phyloP scores from a whole-genome alignment of 139 green algal genomes.

The Dunaliella primolecta region DNA sequence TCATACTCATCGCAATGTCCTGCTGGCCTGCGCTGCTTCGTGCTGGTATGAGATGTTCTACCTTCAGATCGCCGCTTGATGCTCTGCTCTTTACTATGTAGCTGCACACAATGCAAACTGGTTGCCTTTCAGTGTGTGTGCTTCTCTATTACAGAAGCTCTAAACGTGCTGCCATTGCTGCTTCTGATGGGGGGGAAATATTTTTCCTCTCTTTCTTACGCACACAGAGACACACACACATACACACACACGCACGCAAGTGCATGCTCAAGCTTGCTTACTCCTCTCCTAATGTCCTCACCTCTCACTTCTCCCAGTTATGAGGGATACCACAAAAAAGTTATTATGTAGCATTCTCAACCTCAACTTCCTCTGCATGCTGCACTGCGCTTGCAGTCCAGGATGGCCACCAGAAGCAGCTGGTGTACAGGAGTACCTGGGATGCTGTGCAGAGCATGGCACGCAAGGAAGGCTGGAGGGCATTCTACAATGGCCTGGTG shows the following conservation, averaged over 20 bases:
- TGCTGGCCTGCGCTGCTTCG: no score
- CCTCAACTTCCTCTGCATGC: background rate
- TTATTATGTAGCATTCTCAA: background rate
- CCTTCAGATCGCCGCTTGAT: no score
- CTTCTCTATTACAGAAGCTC: background rate
- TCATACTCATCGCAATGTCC: no score
- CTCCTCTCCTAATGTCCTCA: background rate
- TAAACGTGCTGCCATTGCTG: background rate
- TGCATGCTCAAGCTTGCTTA: background rate
- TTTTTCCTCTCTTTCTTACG: background rate
- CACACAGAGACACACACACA: no score
- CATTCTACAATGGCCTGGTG: slow-evolving; percentile 74
- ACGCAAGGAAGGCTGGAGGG: slow-evolving; percentile 60
- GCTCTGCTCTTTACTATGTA: no score
- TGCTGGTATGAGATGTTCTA: no score
- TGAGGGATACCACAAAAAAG: background rate
- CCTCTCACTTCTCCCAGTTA: background rate
- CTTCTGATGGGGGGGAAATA: no score
- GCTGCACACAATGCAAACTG: no score
- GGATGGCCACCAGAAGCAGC: slow-evolving; percentile 44
- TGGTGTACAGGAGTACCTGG: slow-evolving; percentile 58
- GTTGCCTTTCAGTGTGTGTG: background rate
- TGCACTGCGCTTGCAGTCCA: slow-evolving; percentile 58
- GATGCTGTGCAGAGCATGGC: slow-evolving; percentile 66
- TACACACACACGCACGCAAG: no score